Base-by-base conservation (phyloP, 2,329 filamentous ascomycete genomes). In the Cytospora paraplurivora region DNA sequence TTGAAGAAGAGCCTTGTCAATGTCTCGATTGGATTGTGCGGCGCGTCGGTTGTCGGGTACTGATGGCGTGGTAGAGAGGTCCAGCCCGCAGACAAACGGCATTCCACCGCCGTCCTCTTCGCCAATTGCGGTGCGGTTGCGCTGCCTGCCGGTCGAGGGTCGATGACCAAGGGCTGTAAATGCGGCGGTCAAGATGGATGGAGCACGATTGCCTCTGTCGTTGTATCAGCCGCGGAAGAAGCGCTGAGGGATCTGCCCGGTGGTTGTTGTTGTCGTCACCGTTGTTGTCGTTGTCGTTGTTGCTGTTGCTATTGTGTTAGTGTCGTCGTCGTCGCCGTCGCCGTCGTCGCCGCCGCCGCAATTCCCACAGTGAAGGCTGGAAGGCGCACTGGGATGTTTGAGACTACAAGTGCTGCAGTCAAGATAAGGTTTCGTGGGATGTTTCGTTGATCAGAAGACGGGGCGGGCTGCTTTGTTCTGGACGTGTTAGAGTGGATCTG, bases 401-500 rank as follows among this genome's bases (percentile, higher is more conserved):
- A 58, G 56, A 44, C 56, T n/a, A 37, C 35, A 47, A n/a, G 17
- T 17, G 41, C 13, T 47, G 41, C 38, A 32, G 44, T 62, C 53
- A 53, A 56, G 51, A 56, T 62, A 62, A 56, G 52, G 50, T 56
- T 56, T 61, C 13, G 59, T 52, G 37, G 27, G 58, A 19, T 47
- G 44, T 47, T 47, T 47, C 21, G 44, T 19, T 47, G 44, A 19
- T 27, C 27, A 19, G n/a, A 47, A 47, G 21, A 10, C 37, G 4
- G 37, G 47, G 13, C 38, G 50, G 34, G 49, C 41, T 51, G 34
- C 51, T 50, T 62, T 55, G 52, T 56, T 34, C 34, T 57, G 60
- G 49, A 44, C 38, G 38, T 38, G 44, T 41, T 34, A 38, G 56
- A 49, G 51, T 60, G 56, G 41, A 44, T 49, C 56, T 47, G 44